Percentiles rank a stretch among this genome's conserved stretches.
phyloP scores from a whole-genome alignment of 768 basidiomycete genomes.

The Lyophyllum decastes region DNA sequence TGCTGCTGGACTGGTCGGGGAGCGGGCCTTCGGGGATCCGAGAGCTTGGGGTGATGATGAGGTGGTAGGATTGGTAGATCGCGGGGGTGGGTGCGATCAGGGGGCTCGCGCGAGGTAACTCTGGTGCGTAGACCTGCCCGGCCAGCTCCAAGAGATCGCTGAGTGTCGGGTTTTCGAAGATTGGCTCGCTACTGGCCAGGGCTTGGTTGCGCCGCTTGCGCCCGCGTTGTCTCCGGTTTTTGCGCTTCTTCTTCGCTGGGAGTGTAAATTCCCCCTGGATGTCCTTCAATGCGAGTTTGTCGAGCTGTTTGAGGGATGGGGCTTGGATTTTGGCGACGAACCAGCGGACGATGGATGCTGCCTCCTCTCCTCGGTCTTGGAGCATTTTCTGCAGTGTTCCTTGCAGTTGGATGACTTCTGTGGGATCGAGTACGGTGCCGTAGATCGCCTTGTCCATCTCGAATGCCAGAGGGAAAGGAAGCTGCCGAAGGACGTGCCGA shows the following conservation, averaged over 20 bases:
- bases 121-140: slow-evolving; percentile 5
- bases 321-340: slow-evolving; percentile 1
- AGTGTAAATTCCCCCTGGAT: background rate
- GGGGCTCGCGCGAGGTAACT: slow-evolving; percentile 1
- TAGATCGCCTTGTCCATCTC: slow-evolving; percentile 4
- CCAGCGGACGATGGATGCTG: background rate
- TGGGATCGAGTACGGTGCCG: background rate
- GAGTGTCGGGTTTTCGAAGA: background rate
- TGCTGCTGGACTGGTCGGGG: slow-evolving; percentile 15
- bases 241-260: background rate
- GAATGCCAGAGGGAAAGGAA: slow-evolving; percentile 5
- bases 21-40: background rate
- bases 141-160: slow-evolving; percentile 5
- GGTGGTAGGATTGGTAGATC: slow-evolving; percentile 6
- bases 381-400: background rate
- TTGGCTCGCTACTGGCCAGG: background rate
- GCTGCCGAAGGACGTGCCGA: background rate
- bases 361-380: background rate
- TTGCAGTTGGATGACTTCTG: background rate
- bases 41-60: slow-evolving; percentile 5
- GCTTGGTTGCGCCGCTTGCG: background rate
- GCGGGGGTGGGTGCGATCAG: slow-evolving; percentile 1
- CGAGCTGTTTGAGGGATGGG: slow-evolving; percentile 2
- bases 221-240: slow-evolving; percentile 5
- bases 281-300: slow-evolving; percentile 5